A percentile compares a stretch with the other conserved stretches of the same genome.
phyloP scores from a whole-genome alignment of 208 protist genomes.

The Blastocrithidia nonstop region DNA sequence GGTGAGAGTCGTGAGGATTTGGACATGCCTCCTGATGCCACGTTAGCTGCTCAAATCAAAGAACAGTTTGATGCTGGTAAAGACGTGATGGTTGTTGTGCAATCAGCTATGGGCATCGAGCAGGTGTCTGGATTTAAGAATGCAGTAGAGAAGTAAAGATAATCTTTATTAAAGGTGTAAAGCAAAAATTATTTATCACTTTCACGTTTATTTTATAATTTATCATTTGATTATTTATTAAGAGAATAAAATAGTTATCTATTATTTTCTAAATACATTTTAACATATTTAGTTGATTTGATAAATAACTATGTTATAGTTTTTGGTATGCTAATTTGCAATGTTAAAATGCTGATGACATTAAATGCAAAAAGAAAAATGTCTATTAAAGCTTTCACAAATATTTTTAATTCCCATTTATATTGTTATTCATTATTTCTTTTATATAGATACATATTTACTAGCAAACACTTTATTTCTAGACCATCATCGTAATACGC shows the following conservation, averaged over 20 bases:
- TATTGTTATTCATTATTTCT: no score
- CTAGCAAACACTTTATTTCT: no score
- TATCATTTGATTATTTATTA: background rate
- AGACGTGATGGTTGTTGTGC: constrained; percentile 88
- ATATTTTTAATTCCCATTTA: no score
- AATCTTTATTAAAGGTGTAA: background rate
- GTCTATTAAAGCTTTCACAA: no score
- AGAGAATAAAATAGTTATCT: background rate
- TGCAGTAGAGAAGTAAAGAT: constrained; percentile 41
- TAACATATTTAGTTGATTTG: no score
- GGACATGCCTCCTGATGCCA: constrained; percentile 84
- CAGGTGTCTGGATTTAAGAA: constrained; percentile 89
- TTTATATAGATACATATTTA: no score
- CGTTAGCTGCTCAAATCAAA: constrained; percentile 81
- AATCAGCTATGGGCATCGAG: constrained; percentile 92
- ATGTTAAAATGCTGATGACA: no score
- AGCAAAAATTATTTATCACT: background rate
- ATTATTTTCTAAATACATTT: constrained; percentile 2
- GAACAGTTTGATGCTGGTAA: constrained; percentile 87
- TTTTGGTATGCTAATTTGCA: no score
- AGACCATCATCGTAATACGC: no score
- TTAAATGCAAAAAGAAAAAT: no score
- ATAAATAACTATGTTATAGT: no score
- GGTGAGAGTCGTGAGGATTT: constrained; percentile 92
- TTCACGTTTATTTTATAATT: background rate